Conservation (phyloP, 164 flowering plant species). For the Euptelea pleiosperma region DNA sequence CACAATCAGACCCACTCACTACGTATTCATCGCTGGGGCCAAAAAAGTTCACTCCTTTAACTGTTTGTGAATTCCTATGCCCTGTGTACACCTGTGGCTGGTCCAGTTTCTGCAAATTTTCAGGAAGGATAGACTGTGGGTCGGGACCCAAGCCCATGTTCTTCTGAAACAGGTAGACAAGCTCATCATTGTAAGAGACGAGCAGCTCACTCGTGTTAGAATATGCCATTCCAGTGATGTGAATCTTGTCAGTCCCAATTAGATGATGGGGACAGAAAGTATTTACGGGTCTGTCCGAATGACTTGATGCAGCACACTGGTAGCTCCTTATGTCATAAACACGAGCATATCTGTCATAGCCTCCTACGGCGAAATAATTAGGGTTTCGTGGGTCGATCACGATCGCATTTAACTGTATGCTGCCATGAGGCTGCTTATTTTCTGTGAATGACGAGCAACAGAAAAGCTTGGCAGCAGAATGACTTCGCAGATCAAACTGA, state of each 20-base stretch:
- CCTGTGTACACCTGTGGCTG: constrained; percentile 54
- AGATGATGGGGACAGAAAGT: constrained; percentile 59
- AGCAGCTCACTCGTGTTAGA: constrained; percentile 62
- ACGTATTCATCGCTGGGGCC: constrained; percentile 70
- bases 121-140: constrained; percentile 31
- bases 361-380: constrained; percentile 56
- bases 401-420: constrained; percentile 47
- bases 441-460: constrained; percentile 42
- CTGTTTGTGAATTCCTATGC: constrained; percentile 61
- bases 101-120: constrained; percentile 27
- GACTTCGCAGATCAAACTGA: constrained; percentile 74
- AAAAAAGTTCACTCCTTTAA: constrained; percentile 71
- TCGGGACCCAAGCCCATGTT: constrained; percentile 56
- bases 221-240: constrained; percentile 66
- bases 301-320: constrained; percentile 34
- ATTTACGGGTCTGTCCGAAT: constrained; percentile 35
- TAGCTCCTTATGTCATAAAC: constrained; percentile 64
- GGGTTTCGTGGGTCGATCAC: constrained; percentile 72
- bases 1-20: constrained; percentile 80
- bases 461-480: constrained; percentile 55
- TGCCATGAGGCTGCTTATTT: constrained; percentile 22
- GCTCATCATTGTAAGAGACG: constrained; percentile 73
- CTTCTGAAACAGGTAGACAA: constrained; percentile 59
- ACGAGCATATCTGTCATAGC: constrained; percentile 72
- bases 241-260: constrained; percentile 30